Conservation (phyloP, 768 basidiomycete species). For the Myochromella boudieri region DNA sequence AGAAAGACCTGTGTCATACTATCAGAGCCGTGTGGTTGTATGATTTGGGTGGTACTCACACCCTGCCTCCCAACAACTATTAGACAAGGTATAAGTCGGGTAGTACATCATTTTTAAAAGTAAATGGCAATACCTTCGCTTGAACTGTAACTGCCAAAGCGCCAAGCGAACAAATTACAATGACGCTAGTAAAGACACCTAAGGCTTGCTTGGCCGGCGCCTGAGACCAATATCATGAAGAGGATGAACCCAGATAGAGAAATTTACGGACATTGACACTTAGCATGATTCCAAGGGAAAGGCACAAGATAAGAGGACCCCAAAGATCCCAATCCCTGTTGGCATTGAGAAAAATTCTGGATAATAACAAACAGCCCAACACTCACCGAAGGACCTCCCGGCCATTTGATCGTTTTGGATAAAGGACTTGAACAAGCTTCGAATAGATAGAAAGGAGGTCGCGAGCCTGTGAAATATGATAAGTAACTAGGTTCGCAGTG, state of each 20-base stretch:
- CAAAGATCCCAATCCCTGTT: constrained; percentile 95
- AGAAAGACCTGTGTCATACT: constrained; percentile 68
- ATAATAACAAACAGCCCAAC: background rate
- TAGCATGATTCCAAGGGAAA: constrained; percentile 79
- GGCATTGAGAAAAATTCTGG: background rate
- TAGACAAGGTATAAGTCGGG: background rate
- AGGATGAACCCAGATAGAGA: too few relatives aligned
- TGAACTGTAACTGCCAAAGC: constrained; percentile 93
- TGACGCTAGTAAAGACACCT: constrained; percentile 90
- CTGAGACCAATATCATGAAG: too few relatives aligned
- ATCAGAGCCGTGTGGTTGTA: background rate
- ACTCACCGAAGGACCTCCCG: constrained; percentile 80
- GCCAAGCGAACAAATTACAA: constrained; percentile 89
- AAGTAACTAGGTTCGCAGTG: constrained; percentile 4
- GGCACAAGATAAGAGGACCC: constrained; percentile 88
- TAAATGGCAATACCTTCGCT: constrained; percentile 64
- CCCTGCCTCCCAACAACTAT: constrained; percentile 78
- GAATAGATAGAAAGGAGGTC: constrained; percentile 89
- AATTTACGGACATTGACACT: constrained; percentile 79
- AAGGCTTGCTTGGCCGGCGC: constrained; percentile 83
- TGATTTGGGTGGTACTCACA: constrained; percentile 45
- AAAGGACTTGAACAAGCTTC: constrained; percentile 92
- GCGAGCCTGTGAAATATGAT: constrained; percentile 56
- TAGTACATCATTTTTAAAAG: background rate
- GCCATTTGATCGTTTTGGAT: constrained; percentile 71